Base-by-base conservation (phyloP, 2,329 filamentous ascomycete genomes). In the Pezizomycotina sp. region DNA sequence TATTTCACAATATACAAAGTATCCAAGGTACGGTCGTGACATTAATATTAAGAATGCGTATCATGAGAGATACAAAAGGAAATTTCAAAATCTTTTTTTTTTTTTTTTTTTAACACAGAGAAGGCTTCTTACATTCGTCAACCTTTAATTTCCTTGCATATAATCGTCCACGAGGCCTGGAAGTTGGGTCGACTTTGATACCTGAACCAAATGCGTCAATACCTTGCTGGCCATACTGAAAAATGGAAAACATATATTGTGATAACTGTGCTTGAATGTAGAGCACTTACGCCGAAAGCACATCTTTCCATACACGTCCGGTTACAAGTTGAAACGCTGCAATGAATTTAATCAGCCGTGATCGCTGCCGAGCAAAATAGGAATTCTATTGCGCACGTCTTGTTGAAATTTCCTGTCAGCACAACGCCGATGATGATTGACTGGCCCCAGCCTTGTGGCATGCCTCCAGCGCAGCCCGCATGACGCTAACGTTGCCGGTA, bases 381-480 rank as follows among this genome's bases (percentile, higher is more conserved):
- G 6, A 9, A 26, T 21, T 8, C 13, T 36, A 16, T 15, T 39
- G 74, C 81, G 68, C 66, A 92, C 82, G 84, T 59, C 86, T 70
- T 34, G 86, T 95, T 48, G 76, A 68, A 51, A 95, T 95, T 64
- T 95, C 86, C 63, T 93, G 84, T 34, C 86, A 86, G 86, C 44
- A 86, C 86, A 47, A 98, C 89, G 60, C 89, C 89, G 54, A 98
- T 98, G 59, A 98, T 73, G 60, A 98, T 92, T 57, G 79, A 91
- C 68, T 93, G 73, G 53, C 89, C 89, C 89, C 89, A 98, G 31
- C 89, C 72, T 98, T 98, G 68, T 98, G 89, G 66, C 84, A 95
- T 31, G 89, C 84, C 65, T 98, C 86, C 43, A 98, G 73, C 25
- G 89, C 89, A 34, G 81, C 78, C 47, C 89, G 71, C 89, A 92